phyloP scores from a whole-genome alignment of 345 rosid species.

The Turritis glabra region DNA sequence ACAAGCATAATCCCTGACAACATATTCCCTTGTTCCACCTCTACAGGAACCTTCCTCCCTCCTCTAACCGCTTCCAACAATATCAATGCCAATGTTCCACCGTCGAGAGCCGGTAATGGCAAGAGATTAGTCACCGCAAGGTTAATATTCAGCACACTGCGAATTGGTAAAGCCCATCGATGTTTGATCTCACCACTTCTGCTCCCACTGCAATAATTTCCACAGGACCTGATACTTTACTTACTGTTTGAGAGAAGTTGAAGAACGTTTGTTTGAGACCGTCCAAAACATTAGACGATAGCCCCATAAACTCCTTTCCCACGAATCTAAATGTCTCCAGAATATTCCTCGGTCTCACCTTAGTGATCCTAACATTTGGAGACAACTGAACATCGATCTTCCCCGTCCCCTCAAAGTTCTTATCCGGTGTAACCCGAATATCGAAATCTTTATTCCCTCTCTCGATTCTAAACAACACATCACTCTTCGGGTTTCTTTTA shows the following conservation, averaged over 20 bases:
- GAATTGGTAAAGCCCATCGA: slow-evolving; percentile 84
- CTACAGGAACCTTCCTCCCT: slow-evolving; percentile 87
- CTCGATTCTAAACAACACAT: slow-evolving; percentile 62
- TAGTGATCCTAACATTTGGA: slow-evolving; percentile 71
- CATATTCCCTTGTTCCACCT: slow-evolving; percentile 86
- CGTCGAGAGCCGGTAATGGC: slow-evolving; percentile 93
- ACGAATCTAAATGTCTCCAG: slow-evolving; percentile 59
- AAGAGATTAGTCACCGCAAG: slow-evolving; percentile 89
- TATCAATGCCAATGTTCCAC: slow-evolving; percentile 89
- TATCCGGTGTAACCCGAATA: slow-evolving; percentile 78
- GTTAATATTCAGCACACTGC: slow-evolving; percentile 84
- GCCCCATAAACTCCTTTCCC: slow-evolving; percentile 74
- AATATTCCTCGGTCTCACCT: slow-evolving; percentile 59
- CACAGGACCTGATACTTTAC: slow-evolving; percentile 91
- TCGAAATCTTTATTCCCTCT: slow-evolving; percentile 60
- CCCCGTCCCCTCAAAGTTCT: slow-evolving; percentile 77
- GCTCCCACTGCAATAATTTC: slow-evolving; percentile 97
- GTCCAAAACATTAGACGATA: slow-evolving; percentile 70
- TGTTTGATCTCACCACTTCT: slow-evolving; percentile 93
- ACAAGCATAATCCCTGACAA: slow-evolving; percentile 90
- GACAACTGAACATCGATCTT: slow-evolving; percentile 90
- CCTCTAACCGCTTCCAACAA: slow-evolving; percentile 84
- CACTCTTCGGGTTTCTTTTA: slow-evolving; percentile 61
- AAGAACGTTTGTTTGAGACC: slow-evolving; percentile 79
- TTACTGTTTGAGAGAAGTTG: slow-evolving; percentile 84